Conservation (phyloP, 495 filamentous ascomycete species). For the Trichodelitschia bisporula region DNA sequence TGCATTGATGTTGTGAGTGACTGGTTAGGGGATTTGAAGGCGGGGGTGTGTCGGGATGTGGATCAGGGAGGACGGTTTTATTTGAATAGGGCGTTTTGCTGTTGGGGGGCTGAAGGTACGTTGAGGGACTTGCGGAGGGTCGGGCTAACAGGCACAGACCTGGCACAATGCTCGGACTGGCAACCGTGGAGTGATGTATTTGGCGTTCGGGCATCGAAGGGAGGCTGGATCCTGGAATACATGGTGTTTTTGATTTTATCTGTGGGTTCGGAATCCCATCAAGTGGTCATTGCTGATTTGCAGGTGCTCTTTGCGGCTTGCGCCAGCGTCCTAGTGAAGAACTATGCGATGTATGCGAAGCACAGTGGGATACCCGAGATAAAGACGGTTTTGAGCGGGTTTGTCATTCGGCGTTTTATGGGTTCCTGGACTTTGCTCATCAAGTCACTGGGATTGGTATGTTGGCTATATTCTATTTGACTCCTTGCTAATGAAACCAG, state of each 20-base stretch:
- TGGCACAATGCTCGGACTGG: slow-evolving; percentile 62
- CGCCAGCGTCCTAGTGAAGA: slow-evolving; percentile 57
- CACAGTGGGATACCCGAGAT: slow-evolving; percentile 97
- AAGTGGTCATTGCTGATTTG: slow-evolving; percentile 23
- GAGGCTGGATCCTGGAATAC: slow-evolving; percentile 62
- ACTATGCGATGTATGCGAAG: slow-evolving; percentile 70
- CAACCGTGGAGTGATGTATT: slow-evolving; percentile 59
- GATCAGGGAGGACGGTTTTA: slow-evolving; percentile 67
- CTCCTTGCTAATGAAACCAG: slow-evolving; percentile 15
- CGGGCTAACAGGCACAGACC: no score
- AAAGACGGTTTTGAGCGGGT: slow-evolving; percentile 87
- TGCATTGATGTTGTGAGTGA: slow-evolving; percentile 79
- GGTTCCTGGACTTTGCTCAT: slow-evolving; percentile 80
- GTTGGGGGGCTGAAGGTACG: slow-evolving; percentile 67
- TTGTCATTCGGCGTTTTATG: slow-evolving; percentile 79
- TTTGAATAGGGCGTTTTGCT: slow-evolving; percentile 75
- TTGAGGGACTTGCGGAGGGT: no score
- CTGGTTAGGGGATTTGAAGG: slow-evolving; percentile 86
- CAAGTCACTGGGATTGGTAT: slow-evolving; percentile 75
- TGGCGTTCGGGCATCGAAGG: slow-evolving; percentile 33
- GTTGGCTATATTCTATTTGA: slow-evolving; percentile 9
- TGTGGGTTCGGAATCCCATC: slow-evolving; percentile 20
- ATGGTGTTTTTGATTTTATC: slow-evolving; percentile 64
- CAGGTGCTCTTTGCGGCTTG: slow-evolving; percentile 39
- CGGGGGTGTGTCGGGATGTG: slow-evolving; percentile 59